Base-by-base conservation (phyloP, 1,139 yeast genomes). In the Taphrina pruni region DNA sequence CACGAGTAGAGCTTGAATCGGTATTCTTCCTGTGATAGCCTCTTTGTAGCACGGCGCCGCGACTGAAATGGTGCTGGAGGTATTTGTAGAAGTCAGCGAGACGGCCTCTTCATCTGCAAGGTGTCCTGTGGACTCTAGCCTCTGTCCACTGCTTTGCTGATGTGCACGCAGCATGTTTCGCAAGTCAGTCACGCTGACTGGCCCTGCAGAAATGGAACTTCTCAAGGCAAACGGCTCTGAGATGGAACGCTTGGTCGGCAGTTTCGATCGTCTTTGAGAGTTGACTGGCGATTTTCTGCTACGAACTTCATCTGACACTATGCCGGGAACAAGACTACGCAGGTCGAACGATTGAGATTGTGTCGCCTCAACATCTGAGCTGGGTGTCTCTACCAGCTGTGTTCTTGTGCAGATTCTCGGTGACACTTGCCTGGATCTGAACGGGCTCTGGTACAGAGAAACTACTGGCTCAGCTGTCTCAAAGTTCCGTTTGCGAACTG, bases 11-110 rank as follows among this genome's bases (percentile, higher is more conserved):
- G 54, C 35, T 21, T 50, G 54, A 21, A 50, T 26, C 7, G 54
- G 54, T 21, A 50, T 21, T 7, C 54, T 50, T 8, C 54, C 54
- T 9, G 54, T 50, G 36, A 21, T 50, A 6, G 54, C 54, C 2
- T 50, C 54, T 50, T 21, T 50, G n/a, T 50, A 50, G 54, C 54
- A 50, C 32, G 54, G 54, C 9, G 54, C 54, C n/a, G 54, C 54
- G 1, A 50, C n/a, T 50, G 54, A 50, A 11, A 50, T 50, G 54
- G 35, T 50, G 8, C 35, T 21, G 36, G 9, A 9, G 12, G 12
- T 26, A 7, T 9, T 26, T 21, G 54, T 17, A 8, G 54, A 17
- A 20, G 36, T n/a, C 6, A 21, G 11, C n/a, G 36, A 50, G 35
- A 21, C 35, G 35, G 36, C 35, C 35, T 26, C n/a, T 6, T 21